Percentiles rank a stretch among this genome's conserved stretches.
Conservation (phyloP, 441 rosid species). For the Jatropha multifida region DNA sequence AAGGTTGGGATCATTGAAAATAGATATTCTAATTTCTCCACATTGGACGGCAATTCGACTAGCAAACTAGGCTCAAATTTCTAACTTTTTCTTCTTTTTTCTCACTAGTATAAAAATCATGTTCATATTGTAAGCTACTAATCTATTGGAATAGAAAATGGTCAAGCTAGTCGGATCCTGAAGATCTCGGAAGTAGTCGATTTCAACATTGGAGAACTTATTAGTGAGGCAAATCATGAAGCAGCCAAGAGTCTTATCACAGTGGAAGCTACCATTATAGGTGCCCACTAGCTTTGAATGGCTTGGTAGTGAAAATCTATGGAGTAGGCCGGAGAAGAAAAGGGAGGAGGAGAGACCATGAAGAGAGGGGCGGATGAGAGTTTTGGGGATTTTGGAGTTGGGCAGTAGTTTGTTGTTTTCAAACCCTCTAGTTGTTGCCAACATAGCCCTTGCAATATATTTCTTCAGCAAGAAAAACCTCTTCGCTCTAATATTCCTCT, state of each 20-base stretch:
- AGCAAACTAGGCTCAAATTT: background rate
- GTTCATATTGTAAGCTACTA: background rate
- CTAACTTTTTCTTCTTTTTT: background rate
- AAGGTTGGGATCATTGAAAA: too few species aligned
- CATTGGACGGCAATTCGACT: too few species aligned
- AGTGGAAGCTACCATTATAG: conserved; percentile 80
- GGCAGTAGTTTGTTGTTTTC: conserved; percentile 30
- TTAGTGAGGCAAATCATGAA: conserved; percentile 78
- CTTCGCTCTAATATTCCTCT: too few species aligned
- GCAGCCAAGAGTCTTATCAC: conserved; percentile 87
- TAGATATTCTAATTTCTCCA: too few species aligned
- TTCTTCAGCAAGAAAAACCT: too few species aligned
- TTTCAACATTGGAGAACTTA: conserved; percentile 62
- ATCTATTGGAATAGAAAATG: background rate
- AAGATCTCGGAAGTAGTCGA: conserved; percentile 67
- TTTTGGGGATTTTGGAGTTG: conserved; percentile 32
- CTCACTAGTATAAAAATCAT: background rate
- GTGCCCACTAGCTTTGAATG: conserved; percentile 71
- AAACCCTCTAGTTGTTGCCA: conserved; percentile 50
- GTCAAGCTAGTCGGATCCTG: conserved; percentile 35
- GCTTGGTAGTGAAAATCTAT: conserved; percentile 34
- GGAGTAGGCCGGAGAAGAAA: conserved; percentile 52
- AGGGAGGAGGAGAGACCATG: conserved; percentile 47
- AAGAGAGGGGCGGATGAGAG: conserved; percentile 22
- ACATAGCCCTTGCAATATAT: conserved; percentile 31